Percentiles rank a stretch among this genome's conserved stretches.
phyloP scores from a whole-genome alignment of 2,329 filamentous ascomycete genomes.

The Cordyceps militaris region DNA sequence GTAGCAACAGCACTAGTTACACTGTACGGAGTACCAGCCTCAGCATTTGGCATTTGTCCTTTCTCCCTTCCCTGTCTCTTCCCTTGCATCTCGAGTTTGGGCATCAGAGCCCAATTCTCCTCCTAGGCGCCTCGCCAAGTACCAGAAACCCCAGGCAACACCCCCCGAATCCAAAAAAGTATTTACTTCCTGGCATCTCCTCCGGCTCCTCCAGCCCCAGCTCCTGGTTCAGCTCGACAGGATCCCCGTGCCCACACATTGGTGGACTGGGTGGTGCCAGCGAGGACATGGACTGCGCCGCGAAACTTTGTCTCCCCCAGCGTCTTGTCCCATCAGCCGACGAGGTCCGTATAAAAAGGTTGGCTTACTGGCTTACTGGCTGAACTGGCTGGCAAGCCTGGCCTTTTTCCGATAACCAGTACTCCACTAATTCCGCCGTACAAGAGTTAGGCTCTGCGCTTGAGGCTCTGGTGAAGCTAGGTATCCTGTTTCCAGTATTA shows the following conservation, averaged over 20 bases:
- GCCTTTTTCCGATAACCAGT: too few relatives aligned
- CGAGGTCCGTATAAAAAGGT: not conserved
- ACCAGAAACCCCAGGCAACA: not conserved
- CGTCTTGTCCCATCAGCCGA: not conserved
- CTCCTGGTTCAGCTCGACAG: not conserved
- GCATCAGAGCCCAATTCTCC: not conserved
- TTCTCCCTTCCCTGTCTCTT: not conserved
- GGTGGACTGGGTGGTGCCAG: not conserved
- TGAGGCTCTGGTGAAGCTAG: slow-evolving; percentile 6
- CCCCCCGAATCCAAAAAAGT: not conserved
- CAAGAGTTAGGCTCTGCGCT: not conserved
- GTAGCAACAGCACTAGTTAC: too few relatives aligned
- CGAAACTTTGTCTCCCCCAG: slow-evolving; percentile 2
- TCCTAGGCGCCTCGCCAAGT: not conserved
- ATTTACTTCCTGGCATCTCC: too few relatives aligned
- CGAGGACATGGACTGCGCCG: not conserved
- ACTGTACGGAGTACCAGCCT: not conserved
- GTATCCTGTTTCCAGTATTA: not conserved
- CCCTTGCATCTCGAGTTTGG: not conserved
- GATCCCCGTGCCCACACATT: not conserved
- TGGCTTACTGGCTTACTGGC: not conserved
- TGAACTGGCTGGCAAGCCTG: too few relatives aligned
- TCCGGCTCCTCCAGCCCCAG: not conserved
- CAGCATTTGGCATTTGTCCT: too few relatives aligned
- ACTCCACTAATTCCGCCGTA: too few relatives aligned